These are phyloP conservation scores for Eucommia ulmoides DNA, from an alignment of 257 asterid genomes.

Conservation along the genomic window DNA sequence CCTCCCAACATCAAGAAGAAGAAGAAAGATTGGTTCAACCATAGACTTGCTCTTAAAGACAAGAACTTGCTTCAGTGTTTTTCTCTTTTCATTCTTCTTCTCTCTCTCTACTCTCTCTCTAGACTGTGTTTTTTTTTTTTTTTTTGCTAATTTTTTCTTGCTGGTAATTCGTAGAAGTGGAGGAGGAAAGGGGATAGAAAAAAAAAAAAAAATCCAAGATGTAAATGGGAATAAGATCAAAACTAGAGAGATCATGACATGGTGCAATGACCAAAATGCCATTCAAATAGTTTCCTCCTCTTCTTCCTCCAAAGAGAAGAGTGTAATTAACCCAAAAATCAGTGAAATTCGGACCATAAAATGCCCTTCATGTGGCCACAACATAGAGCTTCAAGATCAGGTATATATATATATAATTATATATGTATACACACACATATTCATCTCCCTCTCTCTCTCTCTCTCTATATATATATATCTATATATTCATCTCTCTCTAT, in stretches of 20 bases:
- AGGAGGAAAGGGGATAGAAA: too few species aligned
- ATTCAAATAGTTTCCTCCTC: conserved; percentile 29
- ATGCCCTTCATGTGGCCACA: conserved; percentile 45
- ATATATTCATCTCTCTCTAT: too few species aligned
- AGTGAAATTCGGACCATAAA: conserved; percentile 11
- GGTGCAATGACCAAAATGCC: conserved; percentile 28
- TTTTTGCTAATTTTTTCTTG: background rate
- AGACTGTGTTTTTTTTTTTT: background rate
- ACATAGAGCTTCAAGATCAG: conserved; percentile 27
- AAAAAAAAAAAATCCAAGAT: conserved; percentile 18
- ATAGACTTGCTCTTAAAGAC: conserved; percentile 14
- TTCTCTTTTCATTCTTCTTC: background rate
- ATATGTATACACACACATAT: background rate
- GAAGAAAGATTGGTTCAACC: conserved; percentile 15
- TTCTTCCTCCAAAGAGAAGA: conserved; percentile 8
- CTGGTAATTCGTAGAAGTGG: conserved; percentile 14
- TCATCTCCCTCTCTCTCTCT: background rate
- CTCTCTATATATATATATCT: too few species aligned
- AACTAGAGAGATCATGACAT: conserved; percentile 46
- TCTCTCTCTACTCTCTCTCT: background rate
- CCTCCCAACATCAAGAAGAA: conserved; percentile 20
- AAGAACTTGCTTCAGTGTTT: background rate
- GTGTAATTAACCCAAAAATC: conserved; percentile 9
- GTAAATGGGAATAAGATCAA: conserved; percentile 37
- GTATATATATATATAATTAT: conserved; percentile 6